Evolutionary conservation across 441 rosid genomes (phyloP), one percentile per base, ranked within the genome.

Genomic region (Biscutella auriculata): DNA sequence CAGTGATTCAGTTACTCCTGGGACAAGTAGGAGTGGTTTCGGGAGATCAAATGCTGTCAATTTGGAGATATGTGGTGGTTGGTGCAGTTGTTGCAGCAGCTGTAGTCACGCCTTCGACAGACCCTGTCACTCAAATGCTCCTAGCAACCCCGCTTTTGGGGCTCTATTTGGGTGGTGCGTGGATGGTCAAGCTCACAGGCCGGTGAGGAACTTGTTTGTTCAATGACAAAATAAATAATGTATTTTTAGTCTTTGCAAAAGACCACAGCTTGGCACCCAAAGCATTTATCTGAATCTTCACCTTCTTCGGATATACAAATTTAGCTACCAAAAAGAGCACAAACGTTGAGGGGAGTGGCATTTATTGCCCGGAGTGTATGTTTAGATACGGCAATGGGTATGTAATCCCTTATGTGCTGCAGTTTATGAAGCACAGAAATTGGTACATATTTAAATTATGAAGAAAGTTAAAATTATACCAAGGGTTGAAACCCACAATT

Each of bases 31-130:
- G 95, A 33, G 63, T 88, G 30, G 98, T 92, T 8, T 61, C 95
- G 0, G 91, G 96, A 54, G 94, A 88, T 67, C 94, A 84, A 65
- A 92, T 92, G 98, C 82, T 92, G 34, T 92, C 98, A 6, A 78
- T 92, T 21, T 92, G 98, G 98, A 79, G 92, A 76, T 88, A 92
- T 27, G 97, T 92, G 39, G 89, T 92, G 40, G 96, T 88, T 6
- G 98, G 98, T 30, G 86, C 97, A 0, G 94, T 92, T 9, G 71
- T 92, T 41, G 98, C 80, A 6, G 97, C 98, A 15, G 98, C 98
- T 39, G 79, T 92, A 13, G 78, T 92, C 34, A 92, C 98, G 10
- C 98, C 98, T 33, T 92, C 98, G 6, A 88, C 97, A 3, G 96
- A 92, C 69, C 98, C 98, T 73, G 87, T 92, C 12, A 92, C 98